A percentile compares a stretch with the other conserved stretches of the same genome.
Evolutionary conservation across 2,329 filamentous ascomycete species (phyloP).

Genomic region (Penicillium sp.): DNA sequence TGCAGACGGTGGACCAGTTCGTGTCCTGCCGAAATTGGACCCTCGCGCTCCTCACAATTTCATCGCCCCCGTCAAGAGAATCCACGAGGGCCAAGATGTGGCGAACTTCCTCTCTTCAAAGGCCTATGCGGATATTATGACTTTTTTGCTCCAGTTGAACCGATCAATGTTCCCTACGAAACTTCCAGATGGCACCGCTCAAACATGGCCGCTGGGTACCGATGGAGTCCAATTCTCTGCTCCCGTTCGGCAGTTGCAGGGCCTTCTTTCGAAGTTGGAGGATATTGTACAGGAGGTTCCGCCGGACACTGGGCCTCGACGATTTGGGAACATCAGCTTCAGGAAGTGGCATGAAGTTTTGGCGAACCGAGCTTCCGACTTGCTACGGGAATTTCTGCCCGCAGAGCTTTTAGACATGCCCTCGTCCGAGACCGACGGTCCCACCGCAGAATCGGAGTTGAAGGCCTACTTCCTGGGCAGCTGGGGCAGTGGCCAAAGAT

Average conservation of each 20-base stretch:
- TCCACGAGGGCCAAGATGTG: constrained; percentile 82
- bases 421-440: constrained; percentile 29
- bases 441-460: constrained; percentile 64
- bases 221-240: constrained; percentile 51
- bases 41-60: constrained; percentile 57
- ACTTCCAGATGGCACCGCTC: constrained; percentile 34
- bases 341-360: constrained; percentile 75
- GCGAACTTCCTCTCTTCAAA: constrained; percentile 72
- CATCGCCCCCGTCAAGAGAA: constrained; percentile 69
- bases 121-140: constrained; percentile 83
- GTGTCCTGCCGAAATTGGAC: constrained; percentile 50
- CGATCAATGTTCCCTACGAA: constrained; percentile 75
- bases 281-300: constrained; percentile 73
- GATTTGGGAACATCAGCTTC: constrained; percentile 92
- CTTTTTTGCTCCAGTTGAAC: constrained; percentile 88
- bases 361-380: constrained; percentile 55
- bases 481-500: constrained; percentile 82
- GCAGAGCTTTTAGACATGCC: constrained; percentile 42
- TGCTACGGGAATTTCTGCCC: constrained; percentile 60
- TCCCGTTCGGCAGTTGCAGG: constrained; percentile 63
- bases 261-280: constrained; percentile 64
- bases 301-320: constrained; percentile 77
- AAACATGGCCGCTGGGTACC: constrained; percentile 51
- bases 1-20: constrained; percentile 20
- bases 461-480: constrained; percentile 75